Percentiles rank a stretch among this genome's conserved stretches.
These are phyloP conservation scores for Selenicereus undatus DNA, from an alignment of 148 eudicot species.

Conservation along the genomic window DNA sequence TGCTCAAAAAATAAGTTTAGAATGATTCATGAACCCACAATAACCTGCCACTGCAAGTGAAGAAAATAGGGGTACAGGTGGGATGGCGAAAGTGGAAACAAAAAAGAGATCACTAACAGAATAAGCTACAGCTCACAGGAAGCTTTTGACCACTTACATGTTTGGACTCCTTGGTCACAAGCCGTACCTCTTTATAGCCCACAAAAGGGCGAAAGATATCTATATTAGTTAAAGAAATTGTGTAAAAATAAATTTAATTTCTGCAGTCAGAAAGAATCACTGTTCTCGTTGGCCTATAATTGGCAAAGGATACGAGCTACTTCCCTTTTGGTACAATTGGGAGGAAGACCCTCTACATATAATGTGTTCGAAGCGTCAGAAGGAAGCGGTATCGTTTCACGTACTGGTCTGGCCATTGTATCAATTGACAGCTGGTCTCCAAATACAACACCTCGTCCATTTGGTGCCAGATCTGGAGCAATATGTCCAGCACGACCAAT, in stretches of 20 bases:
- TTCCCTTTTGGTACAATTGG: constrained; percentile 63
- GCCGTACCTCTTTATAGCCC: constrained; percentile 75
- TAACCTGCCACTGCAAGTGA: background rate
- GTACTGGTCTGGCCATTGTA: constrained; percentile 38
- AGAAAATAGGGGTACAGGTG: background rate
- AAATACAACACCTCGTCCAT: constrained; percentile 43
- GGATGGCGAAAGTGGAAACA: background rate
- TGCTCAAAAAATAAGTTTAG: background rate
- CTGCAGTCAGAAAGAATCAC: background rate
- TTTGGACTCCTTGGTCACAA: constrained; percentile 66
- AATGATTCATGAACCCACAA: background rate
- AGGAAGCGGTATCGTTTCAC: constrained; percentile 55
- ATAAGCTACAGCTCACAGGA: background rate
- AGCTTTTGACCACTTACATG: constrained; percentile 42
- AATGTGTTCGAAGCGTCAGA: constrained; percentile 63
- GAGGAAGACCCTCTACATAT: constrained; percentile 70
- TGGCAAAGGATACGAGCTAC: constrained; percentile 76
- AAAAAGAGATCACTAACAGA: background rate
- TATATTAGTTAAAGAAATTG: constrained; percentile 30
- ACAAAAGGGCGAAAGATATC: constrained; percentile 87
- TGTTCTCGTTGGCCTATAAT: background rate
- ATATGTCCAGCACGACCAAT: constrained; percentile 38
- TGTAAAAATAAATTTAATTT: constrained; percentile 8
- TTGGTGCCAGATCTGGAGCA: constrained; percentile 33
- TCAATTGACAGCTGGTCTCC: constrained; percentile 43